phyloP scores from a whole-genome alignment of 164 flowering plant genomes.

The Platanus orientalis region DNA sequence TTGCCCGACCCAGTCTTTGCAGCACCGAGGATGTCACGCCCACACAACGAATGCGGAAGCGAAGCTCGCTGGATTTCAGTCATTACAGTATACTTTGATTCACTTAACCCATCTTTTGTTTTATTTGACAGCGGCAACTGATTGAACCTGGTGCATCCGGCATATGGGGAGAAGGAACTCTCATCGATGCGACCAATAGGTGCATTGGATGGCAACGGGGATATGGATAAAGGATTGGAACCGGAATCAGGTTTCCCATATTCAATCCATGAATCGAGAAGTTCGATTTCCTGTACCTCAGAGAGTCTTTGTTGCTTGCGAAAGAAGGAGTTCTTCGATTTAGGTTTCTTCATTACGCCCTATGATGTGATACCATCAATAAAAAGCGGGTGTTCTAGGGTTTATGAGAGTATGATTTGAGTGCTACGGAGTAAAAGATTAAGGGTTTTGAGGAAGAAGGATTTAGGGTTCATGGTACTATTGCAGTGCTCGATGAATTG shows the following conservation, averaged over 20 bases:
- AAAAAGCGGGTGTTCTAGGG: too few relatives aligned
- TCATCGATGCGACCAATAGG: conserved; percentile 45
- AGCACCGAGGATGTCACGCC: conserved; percentile 90
- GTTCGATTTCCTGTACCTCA: conserved; percentile 58
- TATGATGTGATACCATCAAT: too few relatives aligned
- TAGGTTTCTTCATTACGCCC: conserved; percentile 3
- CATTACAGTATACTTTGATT: conserved; percentile 42
- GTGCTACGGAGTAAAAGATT: too few relatives aligned
- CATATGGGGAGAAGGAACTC: conserved; percentile 47
- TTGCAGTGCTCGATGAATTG: too few relatives aligned
- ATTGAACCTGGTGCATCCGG: conserved; percentile 53
- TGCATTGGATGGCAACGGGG: conserved; percentile 37
- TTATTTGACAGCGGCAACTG: conserved; percentile 72
- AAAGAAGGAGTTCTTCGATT: conserved; percentile 16
- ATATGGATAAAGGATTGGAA: conserved; percentile 64
- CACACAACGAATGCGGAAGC: conserved; percentile 81
- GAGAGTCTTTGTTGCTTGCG: conserved; percentile 34
- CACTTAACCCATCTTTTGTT: conserved; percentile 54
- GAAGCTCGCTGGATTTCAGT: conserved; percentile 88
- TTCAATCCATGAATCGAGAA: conserved; percentile 69
- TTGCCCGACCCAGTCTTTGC: conserved; percentile 98
- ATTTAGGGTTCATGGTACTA: too few relatives aligned
- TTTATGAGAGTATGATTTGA: too few relatives aligned
- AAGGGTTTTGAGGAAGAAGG: too few relatives aligned
- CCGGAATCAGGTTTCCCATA: conserved; percentile 72